A percentile compares a stretch with the other conserved stretches of the same genome.
Conservation (phyloP, 139 green algal species). For the Zygnema circumcarinatum region DNA sequence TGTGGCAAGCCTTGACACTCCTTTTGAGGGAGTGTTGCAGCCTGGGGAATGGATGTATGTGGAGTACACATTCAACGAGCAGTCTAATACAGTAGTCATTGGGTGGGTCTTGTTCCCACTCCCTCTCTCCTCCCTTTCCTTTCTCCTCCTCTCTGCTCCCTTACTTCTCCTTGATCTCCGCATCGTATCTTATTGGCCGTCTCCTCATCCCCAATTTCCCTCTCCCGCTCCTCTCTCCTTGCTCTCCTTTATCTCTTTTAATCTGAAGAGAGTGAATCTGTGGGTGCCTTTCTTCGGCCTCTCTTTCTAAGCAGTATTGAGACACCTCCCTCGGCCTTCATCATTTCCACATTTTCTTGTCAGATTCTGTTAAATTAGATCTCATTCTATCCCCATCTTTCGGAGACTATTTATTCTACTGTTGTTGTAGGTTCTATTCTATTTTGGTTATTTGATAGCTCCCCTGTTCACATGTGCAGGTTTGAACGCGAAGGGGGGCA, state of each 20-base stretch:
- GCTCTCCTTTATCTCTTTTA: too few species aligned
- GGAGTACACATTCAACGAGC: slow-evolving; percentile 15
- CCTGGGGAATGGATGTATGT: slow-evolving; percentile 33
- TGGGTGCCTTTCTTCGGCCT: too few species aligned
- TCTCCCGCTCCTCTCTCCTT: neutral
- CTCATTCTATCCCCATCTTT: too few species aligned
- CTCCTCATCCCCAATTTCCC: neutral
- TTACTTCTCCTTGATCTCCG: neutral
- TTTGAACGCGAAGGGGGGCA: neutral
- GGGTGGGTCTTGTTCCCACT: neutral
- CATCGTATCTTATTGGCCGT: neutral
- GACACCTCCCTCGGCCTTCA: too few species aligned
- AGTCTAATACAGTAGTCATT: slow-evolving; percentile 22
- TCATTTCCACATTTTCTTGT: too few species aligned
- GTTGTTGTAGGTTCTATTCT: neutral
- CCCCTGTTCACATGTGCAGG: neutral
- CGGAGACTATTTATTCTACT: too few species aligned
- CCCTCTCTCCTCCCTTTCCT: neutral
- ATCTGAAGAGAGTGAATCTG: too few species aligned
- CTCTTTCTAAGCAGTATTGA: too few species aligned
- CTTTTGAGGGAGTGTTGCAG: slow-evolving; percentile 10
- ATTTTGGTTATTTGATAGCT: neutral
- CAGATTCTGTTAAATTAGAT: too few species aligned
- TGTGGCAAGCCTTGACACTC: slow-evolving; percentile 5
- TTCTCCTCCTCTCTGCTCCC: neutral